Conservation (phyloP, 1,139 yeast species). For the Pichia sp. region DNA sequence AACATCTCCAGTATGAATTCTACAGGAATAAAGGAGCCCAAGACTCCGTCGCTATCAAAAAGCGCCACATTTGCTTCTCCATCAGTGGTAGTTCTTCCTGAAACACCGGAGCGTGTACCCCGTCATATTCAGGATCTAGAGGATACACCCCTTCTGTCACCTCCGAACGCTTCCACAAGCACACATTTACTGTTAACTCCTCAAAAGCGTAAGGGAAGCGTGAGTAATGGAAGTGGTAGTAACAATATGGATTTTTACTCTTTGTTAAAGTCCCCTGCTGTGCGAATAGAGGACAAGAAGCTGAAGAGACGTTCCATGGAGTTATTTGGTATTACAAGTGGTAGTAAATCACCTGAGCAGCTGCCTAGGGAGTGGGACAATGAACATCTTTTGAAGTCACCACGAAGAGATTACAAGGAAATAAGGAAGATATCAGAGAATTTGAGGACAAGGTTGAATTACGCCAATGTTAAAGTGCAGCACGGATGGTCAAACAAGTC, state of each 20-base stretch:
- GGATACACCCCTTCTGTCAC: conserved; percentile 31
- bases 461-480: conserved; percentile 34
- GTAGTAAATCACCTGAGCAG: conserved; percentile 26
- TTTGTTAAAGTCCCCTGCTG: conserved; percentile 32
- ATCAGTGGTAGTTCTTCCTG: conserved; percentile 10
- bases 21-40: conserved; percentile 21
- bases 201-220: conserved; percentile 27
- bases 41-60: conserved; percentile 25
- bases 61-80: conserved; percentile 19
- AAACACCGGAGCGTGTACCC: conserved; percentile 32
- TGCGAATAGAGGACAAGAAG: conserved; percentile 20
- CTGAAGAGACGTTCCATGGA: conserved; percentile 32
- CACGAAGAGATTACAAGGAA: conserved; percentile 29
- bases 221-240: neutral
- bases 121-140: conserved; percentile 25
- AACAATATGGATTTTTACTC: conserved; percentile 30
- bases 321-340: conserved; percentile 26
- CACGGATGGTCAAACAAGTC: conserved; percentile 34
- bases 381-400: conserved; percentile 17
- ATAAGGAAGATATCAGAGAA: conserved; percentile 34
- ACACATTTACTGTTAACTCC: conserved; percentile 20
- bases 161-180: conserved; percentile 15
- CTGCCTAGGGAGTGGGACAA: conserved; percentile 15
- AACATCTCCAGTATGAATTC: neutral
- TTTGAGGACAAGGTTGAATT: conserved; percentile 33